phyloP scores from a whole-genome alignment of 129 eudicot species.

The Glebionis coronaria region DNA sequence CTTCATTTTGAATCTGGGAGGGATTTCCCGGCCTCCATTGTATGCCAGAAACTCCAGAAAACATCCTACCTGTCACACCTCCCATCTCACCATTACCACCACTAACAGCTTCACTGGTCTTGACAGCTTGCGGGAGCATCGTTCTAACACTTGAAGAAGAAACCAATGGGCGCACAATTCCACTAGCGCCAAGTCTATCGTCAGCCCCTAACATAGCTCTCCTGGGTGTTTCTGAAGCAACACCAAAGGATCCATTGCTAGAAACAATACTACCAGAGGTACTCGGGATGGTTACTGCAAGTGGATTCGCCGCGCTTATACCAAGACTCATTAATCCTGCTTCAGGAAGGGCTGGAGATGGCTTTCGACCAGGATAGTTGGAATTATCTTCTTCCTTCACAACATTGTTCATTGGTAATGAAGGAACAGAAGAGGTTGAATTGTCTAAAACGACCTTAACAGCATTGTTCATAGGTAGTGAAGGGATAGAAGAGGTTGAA shows the following conservation, averaged over 20 bases:
- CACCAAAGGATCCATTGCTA: conserved; percentile 52
- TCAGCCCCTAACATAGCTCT: conserved; percentile 57
- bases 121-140: conserved; percentile 43
- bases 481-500: conserved; percentile 33
- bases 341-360: conserved; percentile 56
- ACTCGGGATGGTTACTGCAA: conserved; percentile 36
- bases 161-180: conserved; percentile 46
- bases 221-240: conserved; percentile 49
- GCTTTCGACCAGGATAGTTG: conserved; percentile 47
- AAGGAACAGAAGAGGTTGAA: conserved; percentile 32
- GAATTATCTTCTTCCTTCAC: conserved; percentile 55
- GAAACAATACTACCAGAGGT: conserved; percentile 45
- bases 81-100: conserved; percentile 50
- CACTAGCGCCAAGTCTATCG: conserved; percentile 58
- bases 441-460: conserved; percentile 35
- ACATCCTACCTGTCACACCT: conserved; percentile 46
- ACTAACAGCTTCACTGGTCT: conserved; percentile 42
- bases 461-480: conserved; percentile 34
- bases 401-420: conserved; percentile 34
- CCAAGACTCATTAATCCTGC: conserved; percentile 45
- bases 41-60: conserved; percentile 62
- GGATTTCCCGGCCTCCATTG: conserved; percentile 90
- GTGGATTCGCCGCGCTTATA: conserved; percentile 47
- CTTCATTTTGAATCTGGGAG: conserved; percentile 65
- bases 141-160: conserved; percentile 51